Conservation (phyloP, 176 grass and related monocot species). For the Avena sativa region DNA sequence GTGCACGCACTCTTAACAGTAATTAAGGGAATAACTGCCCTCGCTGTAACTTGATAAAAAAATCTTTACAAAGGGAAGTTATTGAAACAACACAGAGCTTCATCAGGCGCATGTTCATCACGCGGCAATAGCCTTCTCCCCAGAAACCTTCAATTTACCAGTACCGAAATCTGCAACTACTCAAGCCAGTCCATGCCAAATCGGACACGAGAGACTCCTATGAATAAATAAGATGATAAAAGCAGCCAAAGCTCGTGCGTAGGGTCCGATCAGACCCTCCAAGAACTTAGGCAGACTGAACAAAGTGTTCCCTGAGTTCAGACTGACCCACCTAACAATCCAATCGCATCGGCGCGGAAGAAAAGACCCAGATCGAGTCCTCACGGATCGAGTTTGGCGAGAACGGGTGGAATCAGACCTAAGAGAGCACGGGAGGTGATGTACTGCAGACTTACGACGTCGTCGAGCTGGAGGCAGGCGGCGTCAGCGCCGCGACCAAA, state of each 20-base stretch:
- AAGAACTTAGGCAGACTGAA: background rate
- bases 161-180: background rate
- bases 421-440: background rate
- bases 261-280: background rate
- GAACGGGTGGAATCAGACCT: background rate
- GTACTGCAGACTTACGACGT: slow-evolving; percentile 48
- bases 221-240: background rate
- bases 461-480: slow-evolving; percentile 79
- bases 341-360: background rate
- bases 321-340: background rate
- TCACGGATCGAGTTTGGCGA: background rate
- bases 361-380: background rate
- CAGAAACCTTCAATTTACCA: background rate
- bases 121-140: background rate
- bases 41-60: background rate
- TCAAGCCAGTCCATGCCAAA: background rate
- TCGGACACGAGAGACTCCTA: background rate
- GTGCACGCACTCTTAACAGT: background rate
- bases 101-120: background rate
- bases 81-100: background rate
- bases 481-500: slow-evolving; percentile 69
- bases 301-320: background rate
- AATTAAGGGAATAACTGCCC: background rate
- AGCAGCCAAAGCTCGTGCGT: background rate
- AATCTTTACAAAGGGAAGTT: background rate